Percentiles rank a stretch among this genome's conserved stretches.
phyloP scores from a whole-genome alignment of 164 flowering plant species.

The Chimonanthus praecox region DNA sequence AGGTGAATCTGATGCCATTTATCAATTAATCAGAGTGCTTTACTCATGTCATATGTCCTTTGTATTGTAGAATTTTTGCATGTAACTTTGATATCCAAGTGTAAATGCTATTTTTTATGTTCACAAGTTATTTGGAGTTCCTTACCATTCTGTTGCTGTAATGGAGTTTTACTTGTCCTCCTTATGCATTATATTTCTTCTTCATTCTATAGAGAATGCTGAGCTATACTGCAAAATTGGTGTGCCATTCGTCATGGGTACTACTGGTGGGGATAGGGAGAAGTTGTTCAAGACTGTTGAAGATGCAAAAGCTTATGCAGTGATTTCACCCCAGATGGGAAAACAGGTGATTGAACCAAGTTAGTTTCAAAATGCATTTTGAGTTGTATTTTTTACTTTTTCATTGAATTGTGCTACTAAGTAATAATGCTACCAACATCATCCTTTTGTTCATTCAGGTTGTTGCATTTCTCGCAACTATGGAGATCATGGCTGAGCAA shows the following conservation, averaged over 20 bases:
- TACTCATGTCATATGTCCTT: no score
- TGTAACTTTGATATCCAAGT: no score
- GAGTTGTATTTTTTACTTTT: background rate
- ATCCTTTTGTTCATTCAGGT: constrained; percentile 38
- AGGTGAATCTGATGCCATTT: no score
- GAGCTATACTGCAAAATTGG: constrained; percentile 78
- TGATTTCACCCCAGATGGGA: constrained; percentile 96
- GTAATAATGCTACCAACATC: background rate
- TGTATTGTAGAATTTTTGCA: no score
- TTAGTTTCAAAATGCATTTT: background rate
- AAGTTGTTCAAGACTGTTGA: constrained; percentile 55
- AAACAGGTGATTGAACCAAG: constrained; percentile 54
- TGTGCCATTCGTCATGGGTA: constrained; percentile 96
- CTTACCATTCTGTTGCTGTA: background rate
- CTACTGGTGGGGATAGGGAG: constrained; percentile 90
- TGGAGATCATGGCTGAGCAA: constrained; percentile 92
- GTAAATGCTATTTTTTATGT: background rate
- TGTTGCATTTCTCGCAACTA: constrained; percentile 92
- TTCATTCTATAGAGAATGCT: constrained; percentile 55
- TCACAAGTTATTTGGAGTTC: background rate
- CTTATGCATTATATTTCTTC: background rate
- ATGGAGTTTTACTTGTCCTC: background rate
- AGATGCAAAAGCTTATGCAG: constrained; percentile 67
- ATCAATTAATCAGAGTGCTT: no score
- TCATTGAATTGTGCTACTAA: background rate